Evolutionary conservation across 1,284 basidiomycete species (phyloP), one percentile per base, ranked within the genome.

Genomic region (Boletellus deceptivus): DNA sequence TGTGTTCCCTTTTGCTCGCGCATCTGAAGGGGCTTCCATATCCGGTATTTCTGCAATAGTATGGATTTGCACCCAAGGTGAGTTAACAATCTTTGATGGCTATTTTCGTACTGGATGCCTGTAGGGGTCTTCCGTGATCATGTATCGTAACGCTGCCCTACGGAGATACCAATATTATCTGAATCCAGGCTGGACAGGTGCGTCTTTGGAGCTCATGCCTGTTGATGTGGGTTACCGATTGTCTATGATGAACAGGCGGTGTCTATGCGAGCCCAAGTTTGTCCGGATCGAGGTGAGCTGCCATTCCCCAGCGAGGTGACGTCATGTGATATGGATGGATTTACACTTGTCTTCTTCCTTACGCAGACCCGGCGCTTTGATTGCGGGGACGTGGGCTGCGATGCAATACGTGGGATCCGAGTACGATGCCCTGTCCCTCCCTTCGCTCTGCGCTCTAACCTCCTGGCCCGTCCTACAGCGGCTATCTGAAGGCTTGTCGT

Each of bases 321-420:
- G 29, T 29, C 29, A 29, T 29, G 4, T 13, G 11, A 29, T 13
- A 29, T 13, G 29, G 29, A 13, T 29, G 27, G 8, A 29, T 29
- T 29, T 11, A 29, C n/a, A n/a, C n/a, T n/a, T n/a, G n/a, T 20
- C 29, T 2, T 13, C 8, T 29, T 3, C 8, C 29, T 16, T 29
- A 16, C 25, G 48, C 48, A 90, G 95, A 40, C 93, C 95, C 0
- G 96, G 96, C 9, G 86, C 93, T 0, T 73, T 98, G 52, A 90
- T 99, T 54, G 96, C 96, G 11, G 96, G 93, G 39, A 88, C 93
- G 16, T 99, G 95, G 94, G 93, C 96, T 4, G 93, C 93, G 1
- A 86, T 98, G 85, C 89, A 96, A 64, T 84, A 91, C 67, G 86
- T 97, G 74, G 96, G 96, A 25, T 77, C 86, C 53, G 80, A 89